Evolutionary conservation across 2,329 filamentous ascomycete genomes (phyloP).

Genomic region (Claviceps sp.): DNA sequence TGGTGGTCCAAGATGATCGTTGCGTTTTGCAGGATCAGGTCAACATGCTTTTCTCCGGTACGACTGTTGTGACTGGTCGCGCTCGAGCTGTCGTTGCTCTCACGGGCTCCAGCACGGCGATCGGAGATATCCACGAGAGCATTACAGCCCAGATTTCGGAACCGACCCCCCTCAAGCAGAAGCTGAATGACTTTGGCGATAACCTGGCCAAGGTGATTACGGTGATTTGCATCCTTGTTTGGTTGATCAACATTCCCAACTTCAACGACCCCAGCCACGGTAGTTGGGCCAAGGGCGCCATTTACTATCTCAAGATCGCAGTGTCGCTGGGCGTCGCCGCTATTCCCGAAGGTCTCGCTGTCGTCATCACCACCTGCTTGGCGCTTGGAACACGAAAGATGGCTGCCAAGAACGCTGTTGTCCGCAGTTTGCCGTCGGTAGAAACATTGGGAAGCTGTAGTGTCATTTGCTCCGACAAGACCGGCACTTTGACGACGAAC

Average conservation of each 20-base stretch:
- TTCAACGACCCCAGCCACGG: conserved; percentile 93
- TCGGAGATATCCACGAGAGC: conserved; percentile 97
- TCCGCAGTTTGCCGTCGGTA: conserved; percentile 88
- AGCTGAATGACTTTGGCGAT: conserved; percentile 96
- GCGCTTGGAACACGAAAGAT: conserved; percentile 95
- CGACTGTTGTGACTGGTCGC: conserved; percentile 88
- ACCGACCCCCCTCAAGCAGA: conserved; percentile 94
- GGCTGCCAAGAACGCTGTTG: conserved; percentile 96
- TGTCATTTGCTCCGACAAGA: conserved; percentile 99
- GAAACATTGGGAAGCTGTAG: conserved; percentile 98
- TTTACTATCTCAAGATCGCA: conserved; percentile 99
- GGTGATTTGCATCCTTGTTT: conserved; percentile 88
- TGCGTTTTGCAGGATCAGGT: conserved; percentile 94
- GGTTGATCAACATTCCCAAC: conserved; percentile 96
- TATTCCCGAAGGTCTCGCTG: conserved; percentile 92
- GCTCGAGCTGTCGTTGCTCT: conserved; percentile 83
- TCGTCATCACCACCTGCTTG: conserved; percentile 97
- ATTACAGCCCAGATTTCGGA: conserved; percentile 97
- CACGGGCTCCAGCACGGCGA: conserved; percentile 82
- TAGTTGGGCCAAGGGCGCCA: conserved; percentile 89
- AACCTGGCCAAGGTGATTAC: conserved; percentile 95
- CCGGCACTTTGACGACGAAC: conserved; percentile 93
- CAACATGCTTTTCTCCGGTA: conserved; percentile 98
- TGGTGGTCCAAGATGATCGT: conserved; percentile 58
- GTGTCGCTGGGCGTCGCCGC: conserved; percentile 96